Evolutionary conservation across 139 green algal species (phyloP).

Genomic region (Chlamydomonas asymmetrica): DNA sequence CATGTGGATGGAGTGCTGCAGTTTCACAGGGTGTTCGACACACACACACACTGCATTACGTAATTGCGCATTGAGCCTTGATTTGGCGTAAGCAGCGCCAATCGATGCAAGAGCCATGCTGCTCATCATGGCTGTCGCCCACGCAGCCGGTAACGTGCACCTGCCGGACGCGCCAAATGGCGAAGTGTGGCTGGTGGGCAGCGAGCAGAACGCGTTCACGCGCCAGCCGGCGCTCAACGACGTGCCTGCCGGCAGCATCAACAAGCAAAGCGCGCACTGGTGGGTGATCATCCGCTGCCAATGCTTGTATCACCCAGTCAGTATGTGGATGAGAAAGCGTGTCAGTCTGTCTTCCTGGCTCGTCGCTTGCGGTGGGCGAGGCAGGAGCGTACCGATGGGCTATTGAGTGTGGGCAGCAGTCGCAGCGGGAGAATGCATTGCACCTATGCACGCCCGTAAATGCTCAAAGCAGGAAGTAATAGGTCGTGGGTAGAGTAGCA

Average conservation of each 20-base stretch:
- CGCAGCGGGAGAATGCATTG: background rate
- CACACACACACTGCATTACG: background rate
- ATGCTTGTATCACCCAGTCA: background rate
- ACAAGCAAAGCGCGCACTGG: slow-evolving; percentile 43
- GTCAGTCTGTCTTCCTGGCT: background rate
- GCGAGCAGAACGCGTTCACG: slow-evolving; percentile 3
- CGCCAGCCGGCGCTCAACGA: slow-evolving; percentile 6
- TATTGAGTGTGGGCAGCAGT: background rate
- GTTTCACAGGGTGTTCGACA: background rate
- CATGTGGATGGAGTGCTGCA: background rate
- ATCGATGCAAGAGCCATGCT: background rate
- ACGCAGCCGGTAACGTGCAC: background rate
- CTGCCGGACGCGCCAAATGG: background rate
- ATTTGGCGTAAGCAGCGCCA: background rate
- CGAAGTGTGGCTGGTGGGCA: slow-evolving; percentile 40
- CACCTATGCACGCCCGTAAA: too few relatives aligned
- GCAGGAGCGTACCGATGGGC: background rate
- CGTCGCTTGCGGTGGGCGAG: background rate
- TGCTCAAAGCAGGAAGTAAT: too few relatives aligned
- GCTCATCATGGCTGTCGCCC: background rate
- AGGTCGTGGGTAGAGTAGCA: too few relatives aligned
- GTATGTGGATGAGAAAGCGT: background rate
- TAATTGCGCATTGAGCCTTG: background rate
- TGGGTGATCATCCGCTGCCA: background rate
- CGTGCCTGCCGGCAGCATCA: slow-evolving; percentile 33